A percentile compares a stretch with the other conserved stretches of the same genome.
Conservation (phyloP, 1,139 yeast species). For the Zygosaccharomyces pseudobailii region DNA sequence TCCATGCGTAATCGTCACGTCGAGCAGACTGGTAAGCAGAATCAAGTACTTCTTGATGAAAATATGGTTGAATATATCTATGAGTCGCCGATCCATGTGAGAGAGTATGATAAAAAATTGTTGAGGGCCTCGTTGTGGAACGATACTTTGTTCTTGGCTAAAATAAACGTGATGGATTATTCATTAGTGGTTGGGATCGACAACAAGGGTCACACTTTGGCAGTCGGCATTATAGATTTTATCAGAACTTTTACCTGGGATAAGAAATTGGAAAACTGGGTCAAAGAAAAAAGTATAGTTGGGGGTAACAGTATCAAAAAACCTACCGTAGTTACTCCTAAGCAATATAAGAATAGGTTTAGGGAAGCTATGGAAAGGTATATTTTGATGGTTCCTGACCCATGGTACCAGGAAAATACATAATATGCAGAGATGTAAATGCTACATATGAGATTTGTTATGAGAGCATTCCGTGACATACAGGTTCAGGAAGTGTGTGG, state of each 20-base stretch:
- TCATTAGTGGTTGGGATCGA: constrained; percentile 92
- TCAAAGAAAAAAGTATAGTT: constrained; percentile 86
- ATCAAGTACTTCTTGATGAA: constrained; percentile 91
- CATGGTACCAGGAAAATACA: constrained; percentile 51
- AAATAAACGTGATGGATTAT: constrained; percentile 99
- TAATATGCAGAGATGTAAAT: background rate
- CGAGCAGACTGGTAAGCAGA: constrained; percentile 90
- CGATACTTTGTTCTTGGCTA: constrained; percentile 88
- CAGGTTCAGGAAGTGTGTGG: too few species aligned
- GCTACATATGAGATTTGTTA: background rate
- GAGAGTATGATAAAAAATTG: constrained; percentile 84
- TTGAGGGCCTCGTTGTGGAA: constrained; percentile 88
- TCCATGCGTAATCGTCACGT: constrained; percentile 97
- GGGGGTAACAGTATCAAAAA: constrained; percentile 86
- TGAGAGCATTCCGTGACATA: background rate
- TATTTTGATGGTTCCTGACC: constrained; percentile 89
- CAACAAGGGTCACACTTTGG: constrained; percentile 56
- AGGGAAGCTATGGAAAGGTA: constrained; percentile 98
- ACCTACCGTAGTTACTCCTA: constrained; percentile 96
- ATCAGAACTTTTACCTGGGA: constrained; percentile 98
- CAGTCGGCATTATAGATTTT: constrained; percentile 95
- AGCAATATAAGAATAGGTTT: constrained; percentile 88
- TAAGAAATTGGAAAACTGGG: constrained; percentile 97
- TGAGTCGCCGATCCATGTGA: constrained; percentile 90
- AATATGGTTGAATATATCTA: constrained; percentile 97